A percentile compares a stretch with the other conserved stretches of the same genome.
Evolutionary conservation across 2,329 filamentous ascomycete genomes (phyloP).

Genomic region (Beauveria pseudobassiana): DNA sequence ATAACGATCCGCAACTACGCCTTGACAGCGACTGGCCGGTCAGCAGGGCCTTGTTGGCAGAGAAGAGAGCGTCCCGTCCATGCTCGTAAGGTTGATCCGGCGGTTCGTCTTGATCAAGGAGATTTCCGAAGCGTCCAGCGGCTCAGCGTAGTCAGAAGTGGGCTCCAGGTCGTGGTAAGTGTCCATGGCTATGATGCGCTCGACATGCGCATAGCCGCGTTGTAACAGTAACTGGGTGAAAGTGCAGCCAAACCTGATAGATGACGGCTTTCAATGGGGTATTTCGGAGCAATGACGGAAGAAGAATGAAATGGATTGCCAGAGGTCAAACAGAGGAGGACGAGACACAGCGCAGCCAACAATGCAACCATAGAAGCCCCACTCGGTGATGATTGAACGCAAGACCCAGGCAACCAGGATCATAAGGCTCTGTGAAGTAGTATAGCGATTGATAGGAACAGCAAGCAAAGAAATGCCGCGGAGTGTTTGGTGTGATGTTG

Average conservation of each 20-base stretch:
- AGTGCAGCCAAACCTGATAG: background rate
- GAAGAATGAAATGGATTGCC: background rate
- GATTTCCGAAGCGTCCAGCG: background rate
- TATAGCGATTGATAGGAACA: too few relatives aligned
- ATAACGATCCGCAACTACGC: conserved; percentile 38
- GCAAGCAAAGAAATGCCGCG: too few relatives aligned
- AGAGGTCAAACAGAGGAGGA: background rate
- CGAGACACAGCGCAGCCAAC: background rate
- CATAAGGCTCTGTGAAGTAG: too few relatives aligned
- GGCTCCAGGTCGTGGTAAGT: too few relatives aligned
- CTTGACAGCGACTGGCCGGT: conserved; percentile 38
- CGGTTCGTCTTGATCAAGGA: background rate
- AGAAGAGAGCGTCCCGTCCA: background rate
- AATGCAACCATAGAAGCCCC: background rate
- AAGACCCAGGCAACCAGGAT: too few relatives aligned
- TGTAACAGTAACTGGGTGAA: background rate
- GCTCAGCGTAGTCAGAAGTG: conserved; percentile 5
- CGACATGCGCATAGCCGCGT: background rate
- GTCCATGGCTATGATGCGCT: background rate
- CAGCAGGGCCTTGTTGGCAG: background rate
- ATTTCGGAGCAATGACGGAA: background rate
- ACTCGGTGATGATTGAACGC: too few relatives aligned
- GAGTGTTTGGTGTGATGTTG: too few relatives aligned
- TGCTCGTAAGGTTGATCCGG: background rate
- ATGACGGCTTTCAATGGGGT: background rate